Base-by-base conservation (phyloP, 345 rosid genomes). In the Mangifera indica region DNA sequence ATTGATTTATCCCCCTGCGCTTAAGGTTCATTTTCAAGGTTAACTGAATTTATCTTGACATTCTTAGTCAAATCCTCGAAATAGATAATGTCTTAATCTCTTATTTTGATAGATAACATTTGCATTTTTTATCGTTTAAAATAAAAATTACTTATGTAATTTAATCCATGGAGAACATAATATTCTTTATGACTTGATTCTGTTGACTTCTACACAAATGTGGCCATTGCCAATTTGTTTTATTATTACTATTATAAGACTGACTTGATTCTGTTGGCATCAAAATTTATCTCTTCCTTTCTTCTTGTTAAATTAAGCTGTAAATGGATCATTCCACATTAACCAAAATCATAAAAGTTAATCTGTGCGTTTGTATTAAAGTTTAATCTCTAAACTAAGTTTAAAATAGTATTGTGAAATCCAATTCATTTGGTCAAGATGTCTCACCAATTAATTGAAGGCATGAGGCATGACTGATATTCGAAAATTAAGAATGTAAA, bases 171-270 rank as follows among this genome's bases (percentile, higher is more conserved):
- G 53, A 56, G 22, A 42, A 57, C 54, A 58, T 70, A 40, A 49
- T 57, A 65, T 59, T 59, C 65, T 58, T 58, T 25, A 24, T 46
- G 73, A 58, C 73, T 58, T 44, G 18, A 25, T 44, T 70, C 45
- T 70, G 45, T 45, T 70, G 73, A 70, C 73, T 70, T 70, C 10
- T 42, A 70, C 26, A 46, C 55, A 45, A 70, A 58, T 58, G 64
- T 45, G 57, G 13, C 7, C 46, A 25, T 59, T 55, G 20, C 63
- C 63, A 40, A 17, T 14, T 13, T 32, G 17, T 5, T 14, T 26
- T 32, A 4, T 29, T 15, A 26, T 37, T 21, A 2, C 22, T 67
- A 40, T 69, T 14, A 22, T 9, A 46, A n/a, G 37, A 13, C 17
- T 29, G 46, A 20, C 61, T n/a, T n/a, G n/a, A n/a, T n/a, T 56